Base-by-base conservation (phyloP, 768 basidiomycete genomes). In the Lepiota brunneoincarnata region DNA sequence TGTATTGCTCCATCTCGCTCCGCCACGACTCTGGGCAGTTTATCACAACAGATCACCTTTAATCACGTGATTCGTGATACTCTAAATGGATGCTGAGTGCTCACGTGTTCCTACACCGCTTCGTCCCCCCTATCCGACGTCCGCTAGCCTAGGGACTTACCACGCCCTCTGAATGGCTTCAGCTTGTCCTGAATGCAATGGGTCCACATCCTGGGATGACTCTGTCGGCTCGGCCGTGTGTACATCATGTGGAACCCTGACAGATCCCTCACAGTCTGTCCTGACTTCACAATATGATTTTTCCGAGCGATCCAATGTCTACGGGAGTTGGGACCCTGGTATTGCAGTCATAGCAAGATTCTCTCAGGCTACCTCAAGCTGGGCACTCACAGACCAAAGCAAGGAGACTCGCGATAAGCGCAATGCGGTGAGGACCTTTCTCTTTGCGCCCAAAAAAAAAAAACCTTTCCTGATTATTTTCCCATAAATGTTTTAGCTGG, bases 181-280 rank as follows among this genome's bases (percentile, higher is more conserved):
- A 58, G 42, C 51, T 26, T 89, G 87, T 70, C 68, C 51, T 24
- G 79, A 79, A 41, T 90, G 89, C 66, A 78, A 75, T 40, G 78
- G 70, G 11, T 15, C 61, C 51, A 80, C 79, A 15, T 67, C 75
- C 57, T 82, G 78, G 75, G 77, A 84, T 67, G 81, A 83, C 59
- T 75, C 77, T 28, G 76, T 78, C 23, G 78, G 76, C 52, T 84
- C 86, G 2, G 68, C 75, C 42, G 81, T 91, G 55, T 92, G 90
- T 68, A 80, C 80, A 11, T 48, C 57, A n/a, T 91, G 90, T 60
- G 90, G 86, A 14, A 83, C 83, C n/a, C 79, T 92, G 17, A 73
- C 70, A 9, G 83, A 89, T 61, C 75, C 87, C 0, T 71, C 76
- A 12, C 86, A 85, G 71, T 75, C 75, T 23, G 69, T 87, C 37